Base-by-base conservation (phyloP, 1,284 basidiomycete genomes). In the Trichosporon sp. region DNA sequence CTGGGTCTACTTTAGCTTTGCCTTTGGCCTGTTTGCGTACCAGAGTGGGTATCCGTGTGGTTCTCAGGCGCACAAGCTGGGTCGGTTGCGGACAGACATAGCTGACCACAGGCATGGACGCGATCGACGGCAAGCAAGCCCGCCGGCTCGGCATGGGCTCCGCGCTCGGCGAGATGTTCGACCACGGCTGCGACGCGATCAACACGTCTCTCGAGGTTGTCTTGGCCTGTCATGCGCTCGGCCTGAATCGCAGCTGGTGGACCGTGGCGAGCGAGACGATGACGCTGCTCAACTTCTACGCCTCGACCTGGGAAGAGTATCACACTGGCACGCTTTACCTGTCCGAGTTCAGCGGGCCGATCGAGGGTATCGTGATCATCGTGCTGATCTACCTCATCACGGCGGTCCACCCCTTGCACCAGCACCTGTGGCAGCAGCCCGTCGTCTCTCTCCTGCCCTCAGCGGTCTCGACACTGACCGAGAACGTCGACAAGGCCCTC, bases 171-270 rank as follows among this genome's bases (percentile, higher is more conserved):
- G 92, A 97, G 78, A 88, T 96, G 85, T 69, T 69, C 56, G 95
- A 99, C 79, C 95, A 99, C 80, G 96, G 94, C 84, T 81, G 81
- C 69, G 91, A 94, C 75, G 94, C 95, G 0, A 83, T 99, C 69
- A 98, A 98, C 78, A 98, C 95, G 0, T 95, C 92, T 89, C 85
- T 97, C 31, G 94, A 93, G 79, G 89, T 88, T 60, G 84, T 95
- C 63, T 85, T 97, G 37, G 85, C 86, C 6, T 83, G 87, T n/a
- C 87, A 91, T 56, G 93, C 94, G 0, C 86, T 97, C 57, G 95
- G 95, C 71, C 83, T 98, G 9, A 92, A 91, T 19, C 85, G 92
- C 14, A 94, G 92, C 0, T 97, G 94, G 90, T 98, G 94, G 95
- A 95, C 94, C 1, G 88, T 98, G 25, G 86, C 89, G 1, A 89